These are phyloP conservation scores for Poteriospumella lacustris DNA, from an alignment of 108 stramenopile species.

Conservation along the genomic window DNA sequence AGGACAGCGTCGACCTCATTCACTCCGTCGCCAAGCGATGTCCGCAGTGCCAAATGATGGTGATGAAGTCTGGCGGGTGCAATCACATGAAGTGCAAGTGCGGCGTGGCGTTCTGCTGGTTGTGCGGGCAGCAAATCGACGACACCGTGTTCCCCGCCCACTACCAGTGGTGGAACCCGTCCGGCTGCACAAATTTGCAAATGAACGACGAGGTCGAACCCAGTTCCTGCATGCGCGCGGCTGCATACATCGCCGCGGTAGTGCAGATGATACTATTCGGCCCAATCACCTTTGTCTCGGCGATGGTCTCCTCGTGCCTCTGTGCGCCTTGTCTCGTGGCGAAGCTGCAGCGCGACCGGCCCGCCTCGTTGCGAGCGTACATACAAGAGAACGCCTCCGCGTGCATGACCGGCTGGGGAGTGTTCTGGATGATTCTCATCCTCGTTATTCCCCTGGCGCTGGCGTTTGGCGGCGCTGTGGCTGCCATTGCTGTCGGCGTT, in stretches of 20 bases:
- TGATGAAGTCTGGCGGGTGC: slow-evolving; percentile 19
- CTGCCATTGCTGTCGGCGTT: no score
- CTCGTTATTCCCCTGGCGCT: slow-evolving; percentile 5
- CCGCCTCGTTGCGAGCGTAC: neutral
- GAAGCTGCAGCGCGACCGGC: neutral
- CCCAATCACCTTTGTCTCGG: slow-evolving; percentile 1
- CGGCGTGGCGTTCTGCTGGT: slow-evolving; percentile 21
- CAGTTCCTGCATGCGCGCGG: neutral
- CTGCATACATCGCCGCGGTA: neutral
- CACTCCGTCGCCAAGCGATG: neutral
- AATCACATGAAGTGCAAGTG: slow-evolving; percentile 32
- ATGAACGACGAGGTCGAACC: slow-evolving; percentile 17
- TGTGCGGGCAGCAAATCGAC: slow-evolving; percentile 20
- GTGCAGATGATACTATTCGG: slow-evolving; percentile 11
- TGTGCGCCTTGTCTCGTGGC: neutral
- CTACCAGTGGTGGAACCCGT: slow-evolving; percentile 28
- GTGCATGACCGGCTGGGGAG: slow-evolving; percentile 11
- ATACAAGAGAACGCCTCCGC: neutral
- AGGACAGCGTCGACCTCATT: neutral
- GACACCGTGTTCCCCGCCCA: slow-evolving; percentile 17
- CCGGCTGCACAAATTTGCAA: slow-evolving; percentile 17
- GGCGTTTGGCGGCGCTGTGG: neutral
- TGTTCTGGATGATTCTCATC: slow-evolving; percentile 20
- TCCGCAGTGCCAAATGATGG: neutral
- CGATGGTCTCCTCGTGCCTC: neutral